Base-by-base conservation (phyloP, 2,329 filamentous ascomycete species). In the Cyanodermella asteris region DNA sequence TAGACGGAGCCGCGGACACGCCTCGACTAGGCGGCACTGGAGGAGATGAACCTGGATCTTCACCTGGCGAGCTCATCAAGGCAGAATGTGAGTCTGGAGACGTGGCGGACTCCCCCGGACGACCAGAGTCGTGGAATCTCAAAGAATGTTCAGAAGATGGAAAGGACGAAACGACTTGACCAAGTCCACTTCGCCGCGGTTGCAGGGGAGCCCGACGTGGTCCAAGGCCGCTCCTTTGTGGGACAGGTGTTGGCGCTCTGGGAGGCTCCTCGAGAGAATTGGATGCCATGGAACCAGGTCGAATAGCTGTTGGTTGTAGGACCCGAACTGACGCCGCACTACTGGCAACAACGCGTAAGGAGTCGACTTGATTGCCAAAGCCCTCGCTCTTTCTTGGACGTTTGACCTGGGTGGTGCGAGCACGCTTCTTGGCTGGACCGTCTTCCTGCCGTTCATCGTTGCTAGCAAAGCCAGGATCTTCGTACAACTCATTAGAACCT, bases 41-140 rank as follows among this genome's bases (percentile, higher is more conserved):
- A 9, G 84, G 84, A 4, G 84, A 94, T 1, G 87, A 94, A 2
- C 75, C 75, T 37, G 94, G 78, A 27, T 78, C 76, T 24, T 68
- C 69, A n/a, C n/a, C n/a, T n/a, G n/a, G n/a, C n/a, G n/a, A n/a
- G n/a, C n/a, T n/a, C n/a, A n/a, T n/a, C n/a, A n/a, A n/a, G n/a
- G n/a, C n/a, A n/a, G n/a, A n/a, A n/a, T n/a, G n/a, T n/a, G n/a
- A n/a, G 26, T 66, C 60, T 24, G 46, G 43, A 13, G 40, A 36
- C 16, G 31, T 38, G 36, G 6, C 43, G 32, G 28, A 47, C 43
- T 18, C 49, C 46, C 23, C 45, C n/a, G n/a, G n/a, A n/a, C n/a
- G n/a, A n/a, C n/a, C n/a, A n/a, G n/a, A n/a, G n/a, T n/a, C n/a
- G n/a, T n/a, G n/a, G n/a, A n/a, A n/a, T n/a, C n/a, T n/a, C n/a